Conservation (phyloP, 768 basidiomycete genomes). For the Lyophyllum semitale region DNA sequence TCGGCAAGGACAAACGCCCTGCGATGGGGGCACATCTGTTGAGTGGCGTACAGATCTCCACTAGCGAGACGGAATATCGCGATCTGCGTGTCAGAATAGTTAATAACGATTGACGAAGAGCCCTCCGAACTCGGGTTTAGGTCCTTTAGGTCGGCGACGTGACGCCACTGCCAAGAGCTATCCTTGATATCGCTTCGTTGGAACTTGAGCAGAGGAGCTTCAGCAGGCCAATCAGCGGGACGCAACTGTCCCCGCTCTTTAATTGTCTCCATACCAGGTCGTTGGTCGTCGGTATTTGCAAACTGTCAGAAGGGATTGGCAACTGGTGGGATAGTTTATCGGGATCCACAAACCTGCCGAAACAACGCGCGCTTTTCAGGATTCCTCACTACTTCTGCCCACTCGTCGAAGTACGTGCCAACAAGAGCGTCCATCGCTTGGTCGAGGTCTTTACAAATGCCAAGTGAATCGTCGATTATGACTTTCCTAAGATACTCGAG, state of each 20-base stretch:
- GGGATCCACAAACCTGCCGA: constrained; percentile 37
- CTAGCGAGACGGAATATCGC: constrained; percentile 67
- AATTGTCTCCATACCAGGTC: constrained; percentile 49
- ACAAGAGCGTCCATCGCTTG: constrained; percentile 66
- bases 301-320: constrained; percentile 63
- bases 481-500: constrained; percentile 47
- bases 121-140: constrained; percentile 45
- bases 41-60: constrained; percentile 63
- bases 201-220: constrained; percentile 49
- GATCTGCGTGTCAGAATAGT: constrained; percentile 66
- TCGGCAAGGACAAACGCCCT: constrained; percentile 73
- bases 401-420: constrained; percentile 68
- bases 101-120: constrained; percentile 54
- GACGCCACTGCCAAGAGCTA: constrained; percentile 59
- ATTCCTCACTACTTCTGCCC: constrained; percentile 60
- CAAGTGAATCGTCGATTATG: constrained; percentile 68
- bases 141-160: constrained; percentile 49
- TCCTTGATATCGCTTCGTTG: constrained; percentile 24
- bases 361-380: constrained; percentile 16
- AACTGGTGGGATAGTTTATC: constrained; percentile 26
- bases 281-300: constrained; percentile 58
- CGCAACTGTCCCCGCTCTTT: constrained; percentile 62
- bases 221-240: constrained; percentile 71
- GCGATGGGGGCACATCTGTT: constrained; percentile 59
- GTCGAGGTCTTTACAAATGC: constrained; percentile 72